Evolutionary conservation across 805 yeast genomes (phyloP).

Genomic region (Barnettozyma pratensis): DNA sequence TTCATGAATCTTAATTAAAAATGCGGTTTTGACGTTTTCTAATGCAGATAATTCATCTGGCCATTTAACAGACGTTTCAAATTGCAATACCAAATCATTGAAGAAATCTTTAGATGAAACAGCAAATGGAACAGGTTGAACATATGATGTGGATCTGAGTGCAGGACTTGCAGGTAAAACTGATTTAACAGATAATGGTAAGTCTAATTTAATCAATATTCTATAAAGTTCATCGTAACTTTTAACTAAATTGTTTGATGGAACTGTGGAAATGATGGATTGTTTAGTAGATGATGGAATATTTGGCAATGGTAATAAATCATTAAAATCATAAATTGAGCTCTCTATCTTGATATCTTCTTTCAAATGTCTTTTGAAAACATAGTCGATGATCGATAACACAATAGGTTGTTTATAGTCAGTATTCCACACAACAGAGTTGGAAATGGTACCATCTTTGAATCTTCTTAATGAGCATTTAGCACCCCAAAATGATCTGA

Average conservation of each 20-base stretch:
- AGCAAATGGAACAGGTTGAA: slow-evolving; percentile 81
- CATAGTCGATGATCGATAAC: slow-evolving; percentile 56
- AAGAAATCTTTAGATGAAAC: slow-evolving; percentile 69
- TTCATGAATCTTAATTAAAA: slow-evolving; percentile 65
- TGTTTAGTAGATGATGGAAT: slow-evolving; percentile 53
- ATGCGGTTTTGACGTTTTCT: slow-evolving; percentile 89
- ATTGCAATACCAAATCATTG: slow-evolving; percentile 77
- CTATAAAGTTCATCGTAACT: slow-evolving; percentile 59
- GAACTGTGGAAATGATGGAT: slow-evolving; percentile 38
- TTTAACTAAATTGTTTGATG: slow-evolving; percentile 38
- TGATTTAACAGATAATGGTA: slow-evolving; percentile 71
- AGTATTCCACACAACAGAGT: slow-evolving; percentile 83
- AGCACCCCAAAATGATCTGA: slow-evolving; percentile 86
- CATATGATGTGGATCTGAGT: slow-evolving; percentile 68
- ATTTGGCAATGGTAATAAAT: slow-evolving; percentile 54
- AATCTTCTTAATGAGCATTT: slow-evolving; percentile 84
- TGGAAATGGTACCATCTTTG: slow-evolving; percentile 85
- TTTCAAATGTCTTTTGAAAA: slow-evolving; percentile 58
- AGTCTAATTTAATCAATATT: slow-evolving; percentile 38
- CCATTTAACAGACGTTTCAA: slow-evolving; percentile 91
- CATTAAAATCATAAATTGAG: slow-evolving; percentile 41
- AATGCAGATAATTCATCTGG: slow-evolving; percentile 85
- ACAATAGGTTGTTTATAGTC: slow-evolving; percentile 57
- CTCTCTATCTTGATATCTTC: slow-evolving; percentile 29
- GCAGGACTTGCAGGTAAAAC: slow-evolving; percentile 71